phyloP scores from a whole-genome alignment of 2,329 filamentous ascomycete genomes.

The Teratosphaeria zuluensis region DNA sequence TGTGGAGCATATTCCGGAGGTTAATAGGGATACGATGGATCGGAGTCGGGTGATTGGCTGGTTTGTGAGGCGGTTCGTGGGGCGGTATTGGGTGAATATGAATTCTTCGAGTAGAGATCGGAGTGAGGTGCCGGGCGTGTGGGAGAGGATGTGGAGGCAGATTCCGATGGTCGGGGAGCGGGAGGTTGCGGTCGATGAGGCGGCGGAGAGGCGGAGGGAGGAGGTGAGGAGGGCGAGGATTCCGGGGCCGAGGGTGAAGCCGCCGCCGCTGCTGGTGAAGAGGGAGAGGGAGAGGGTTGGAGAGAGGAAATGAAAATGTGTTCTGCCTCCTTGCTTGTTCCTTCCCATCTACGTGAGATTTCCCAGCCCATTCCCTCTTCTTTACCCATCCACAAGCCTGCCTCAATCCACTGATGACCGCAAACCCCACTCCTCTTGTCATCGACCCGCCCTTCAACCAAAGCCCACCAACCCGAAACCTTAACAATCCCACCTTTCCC shows the following conservation, averaged over 20 bases:
- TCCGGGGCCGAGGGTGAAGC: not conserved
- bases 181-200: not conserved
- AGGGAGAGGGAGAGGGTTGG: not conserved
- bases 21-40: slow-evolving; percentile 19
- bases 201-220: not conserved
- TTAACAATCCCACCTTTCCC: not conserved
- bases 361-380: too few relatives aligned
- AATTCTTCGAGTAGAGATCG: slow-evolving; percentile 9
- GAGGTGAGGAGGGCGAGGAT: not conserved
- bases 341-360: too few relatives aligned
- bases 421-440: too few relatives aligned
- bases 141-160: slow-evolving; percentile 22
- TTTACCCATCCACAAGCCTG: not conserved
- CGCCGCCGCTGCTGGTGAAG: not conserved
- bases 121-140: slow-evolving; percentile 16
- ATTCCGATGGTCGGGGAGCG: slow-evolving; percentile 10
- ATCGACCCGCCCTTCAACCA: not conserved
- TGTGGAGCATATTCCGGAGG: slow-evolving; percentile 21
- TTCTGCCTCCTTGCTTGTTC: too few relatives aligned
- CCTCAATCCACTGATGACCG: too few relatives aligned
- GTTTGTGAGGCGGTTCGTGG: slow-evolving; percentile 9
- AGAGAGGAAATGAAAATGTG: too few relatives aligned
- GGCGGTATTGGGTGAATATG: slow-evolving; percentile 17
- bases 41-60: slow-evolving; percentile 3
- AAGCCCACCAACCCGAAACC: not conserved